phyloP scores from a whole-genome alignment of 2,329 filamentous ascomycete species.

The Periconia sp. region DNA sequence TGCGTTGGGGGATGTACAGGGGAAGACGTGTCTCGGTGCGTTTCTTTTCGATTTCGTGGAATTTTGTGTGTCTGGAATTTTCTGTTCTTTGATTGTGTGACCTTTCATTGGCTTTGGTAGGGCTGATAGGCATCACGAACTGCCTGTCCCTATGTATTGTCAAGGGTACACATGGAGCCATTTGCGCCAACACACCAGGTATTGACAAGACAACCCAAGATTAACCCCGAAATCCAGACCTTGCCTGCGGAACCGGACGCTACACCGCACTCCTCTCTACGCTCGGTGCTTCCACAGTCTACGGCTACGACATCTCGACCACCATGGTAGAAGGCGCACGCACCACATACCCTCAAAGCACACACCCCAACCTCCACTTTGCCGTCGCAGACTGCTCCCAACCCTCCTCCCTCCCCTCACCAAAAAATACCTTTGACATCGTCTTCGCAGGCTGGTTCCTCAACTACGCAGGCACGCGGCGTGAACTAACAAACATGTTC shows the following conservation, averaged over 20 bases:
- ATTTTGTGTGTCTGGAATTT: too few species aligned
- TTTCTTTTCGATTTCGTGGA: neutral
- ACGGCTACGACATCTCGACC: slow-evolving; percentile 31
- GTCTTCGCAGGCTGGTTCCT: slow-evolving; percentile 36
- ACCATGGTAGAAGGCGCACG: slow-evolving; percentile 26
- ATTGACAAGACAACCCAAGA: neutral
- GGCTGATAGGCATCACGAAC: neutral
- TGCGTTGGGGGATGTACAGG: slow-evolving; percentile 23
- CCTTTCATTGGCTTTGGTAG: too few species aligned
- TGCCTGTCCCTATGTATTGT: too few species aligned
- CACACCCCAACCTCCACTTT: slow-evolving; percentile 21
- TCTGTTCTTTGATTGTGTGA: neutral
- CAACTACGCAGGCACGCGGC: slow-evolving; percentile 30
- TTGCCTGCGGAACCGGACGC: slow-evolving; percentile 34
- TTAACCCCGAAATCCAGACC: slow-evolving; percentile 18
- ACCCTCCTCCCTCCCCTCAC: slow-evolving; percentile 1
- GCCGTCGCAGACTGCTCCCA: slow-evolving; percentile 27
- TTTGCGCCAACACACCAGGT: too few species aligned
- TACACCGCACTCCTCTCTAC: slow-evolving; percentile 23
- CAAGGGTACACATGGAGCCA: too few species aligned
- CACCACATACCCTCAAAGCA: slow-evolving; percentile 15
- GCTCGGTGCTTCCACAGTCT: slow-evolving; percentile 22
- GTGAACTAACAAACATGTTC: slow-evolving; percentile 26
- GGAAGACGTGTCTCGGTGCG: slow-evolving; percentile 28
- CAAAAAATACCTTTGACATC: slow-evolving; percentile 17